A percentile compares a stretch with the other conserved stretches of the same genome.
Evolutionary conservation across 139 green algal genomes (phyloP).

Genomic region (Tetraselmis chui): DNA sequence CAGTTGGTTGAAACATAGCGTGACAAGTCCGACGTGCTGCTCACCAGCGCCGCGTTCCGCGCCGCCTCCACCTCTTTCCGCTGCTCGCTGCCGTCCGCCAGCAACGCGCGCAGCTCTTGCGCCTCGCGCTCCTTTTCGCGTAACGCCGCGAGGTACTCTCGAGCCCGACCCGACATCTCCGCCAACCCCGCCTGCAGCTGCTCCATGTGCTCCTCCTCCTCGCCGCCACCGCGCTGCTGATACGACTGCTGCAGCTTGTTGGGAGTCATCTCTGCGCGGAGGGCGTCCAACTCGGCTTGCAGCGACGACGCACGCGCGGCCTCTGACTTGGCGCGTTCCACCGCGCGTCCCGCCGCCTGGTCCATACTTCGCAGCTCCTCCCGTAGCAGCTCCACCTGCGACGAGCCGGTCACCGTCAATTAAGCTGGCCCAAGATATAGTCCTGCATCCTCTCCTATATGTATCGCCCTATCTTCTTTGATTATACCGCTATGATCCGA

Average conservation of each 20-base stretch:
- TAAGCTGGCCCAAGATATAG: no score
- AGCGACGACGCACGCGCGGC: neutral
- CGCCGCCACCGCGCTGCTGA: neutral
- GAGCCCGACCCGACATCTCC: neutral
- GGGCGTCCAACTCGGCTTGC: neutral
- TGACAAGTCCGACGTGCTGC: no score
- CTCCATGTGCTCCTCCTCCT: neutral
- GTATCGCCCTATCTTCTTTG: no score
- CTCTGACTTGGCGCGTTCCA: neutral
- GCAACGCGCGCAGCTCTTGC: neutral
- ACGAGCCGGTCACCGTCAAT: no score
- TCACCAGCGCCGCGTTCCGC: neutral
- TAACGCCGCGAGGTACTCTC: neutral
- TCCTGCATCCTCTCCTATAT: no score
- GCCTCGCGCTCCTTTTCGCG: neutral
- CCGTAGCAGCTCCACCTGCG: neutral
- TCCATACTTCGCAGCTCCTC: neutral
- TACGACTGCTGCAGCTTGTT: neutral
- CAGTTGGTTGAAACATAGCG: no score
- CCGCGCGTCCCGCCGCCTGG: neutral
- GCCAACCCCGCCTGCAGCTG: neutral
- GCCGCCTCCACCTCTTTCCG: neutral
- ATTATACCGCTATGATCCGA: no score
- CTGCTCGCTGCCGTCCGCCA: neutral
- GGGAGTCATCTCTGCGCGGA: neutral